phyloP scores from a whole-genome alignment of 768 basidiomycete species.

The Lepiota brunneoincarnata region DNA sequence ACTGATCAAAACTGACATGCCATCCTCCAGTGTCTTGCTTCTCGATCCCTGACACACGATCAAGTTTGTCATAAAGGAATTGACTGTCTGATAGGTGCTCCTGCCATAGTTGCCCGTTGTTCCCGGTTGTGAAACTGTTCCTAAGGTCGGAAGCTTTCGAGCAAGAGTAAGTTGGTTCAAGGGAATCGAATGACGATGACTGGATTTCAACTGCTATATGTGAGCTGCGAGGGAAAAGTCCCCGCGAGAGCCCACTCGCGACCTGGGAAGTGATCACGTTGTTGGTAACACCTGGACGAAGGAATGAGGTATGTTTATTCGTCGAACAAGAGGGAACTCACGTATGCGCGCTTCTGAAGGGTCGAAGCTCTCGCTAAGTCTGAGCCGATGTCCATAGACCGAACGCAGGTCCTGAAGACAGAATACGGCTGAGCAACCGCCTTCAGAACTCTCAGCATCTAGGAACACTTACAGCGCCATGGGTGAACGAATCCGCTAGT shows the following conservation, averaged over 20 bases:
- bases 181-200: conserved; percentile 39
- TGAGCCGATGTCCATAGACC: conserved; percentile 41
- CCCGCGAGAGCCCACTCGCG: conserved; percentile 41
- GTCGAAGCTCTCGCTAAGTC: conserved; percentile 31
- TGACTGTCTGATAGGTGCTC: conserved; percentile 36
- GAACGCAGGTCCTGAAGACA: conserved; percentile 36
- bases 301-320: neutral
- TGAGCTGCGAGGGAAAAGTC: conserved; percentile 39
- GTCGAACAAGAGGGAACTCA: conserved; percentile 17
- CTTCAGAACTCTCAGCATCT: neutral
- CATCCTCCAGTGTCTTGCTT: conserved; percentile 40
- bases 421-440: neutral
- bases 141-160: conserved; percentile 31
- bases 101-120: conserved; percentile 34
- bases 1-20: conserved; percentile 53
- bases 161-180: conserved; percentile 47
- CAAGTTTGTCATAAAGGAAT: conserved; percentile 38
- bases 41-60: conserved; percentile 40
- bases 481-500: conserved; percentile 39
- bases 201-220: conserved; percentile 36
- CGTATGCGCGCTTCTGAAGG: conserved; percentile 33
- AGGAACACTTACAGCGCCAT: conserved; percentile 34
- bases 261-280: conserved; percentile 54
- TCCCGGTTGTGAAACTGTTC: conserved; percentile 36
- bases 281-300: conserved; percentile 42